phyloP scores from a whole-genome alignment of 139 green algal species.

The Haematococcus lacustris region DNA sequence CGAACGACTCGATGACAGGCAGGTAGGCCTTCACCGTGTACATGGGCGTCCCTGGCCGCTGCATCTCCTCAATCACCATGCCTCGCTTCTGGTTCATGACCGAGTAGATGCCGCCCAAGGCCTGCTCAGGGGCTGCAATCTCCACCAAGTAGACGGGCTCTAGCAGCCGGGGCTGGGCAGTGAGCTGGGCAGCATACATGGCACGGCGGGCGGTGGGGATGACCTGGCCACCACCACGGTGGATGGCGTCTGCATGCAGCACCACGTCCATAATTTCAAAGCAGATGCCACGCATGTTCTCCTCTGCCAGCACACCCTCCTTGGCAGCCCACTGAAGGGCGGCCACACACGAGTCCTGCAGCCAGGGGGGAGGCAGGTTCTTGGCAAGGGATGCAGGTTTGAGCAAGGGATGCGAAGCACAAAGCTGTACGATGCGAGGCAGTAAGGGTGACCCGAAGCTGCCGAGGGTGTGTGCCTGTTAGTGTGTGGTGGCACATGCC shows the following conservation, averaged over 20 bases:
- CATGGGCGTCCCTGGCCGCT: constrained; percentile 95
- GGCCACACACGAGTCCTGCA: constrained; percentile 80
- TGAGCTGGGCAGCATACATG: constrained; percentile 92
- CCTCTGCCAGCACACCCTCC: constrained; percentile 94
- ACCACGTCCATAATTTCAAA: constrained; percentile 96
- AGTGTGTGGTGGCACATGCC: too few relatives aligned
- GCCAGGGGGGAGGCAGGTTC: not conserved
- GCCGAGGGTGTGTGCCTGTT: too few relatives aligned
- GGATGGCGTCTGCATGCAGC: constrained; percentile 97
- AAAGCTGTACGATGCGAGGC: too few relatives aligned
- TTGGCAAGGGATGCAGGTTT: not conserved
- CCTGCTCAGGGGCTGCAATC: constrained; percentile 96
- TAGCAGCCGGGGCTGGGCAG: constrained; percentile 79
- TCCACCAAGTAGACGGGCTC: constrained; percentile 99
- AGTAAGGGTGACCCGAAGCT: too few relatives aligned
- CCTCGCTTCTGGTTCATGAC: constrained; percentile 99
- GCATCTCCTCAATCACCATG: constrained; percentile 96
- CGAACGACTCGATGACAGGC: constrained; percentile 98
- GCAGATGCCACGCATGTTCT: constrained; percentile 97
- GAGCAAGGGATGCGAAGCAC: not conserved
- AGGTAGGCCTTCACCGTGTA: constrained; percentile 98
- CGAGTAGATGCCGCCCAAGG: constrained; percentile 49
- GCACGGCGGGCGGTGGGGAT: constrained; percentile 91
- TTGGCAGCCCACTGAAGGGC: constrained; percentile 98
- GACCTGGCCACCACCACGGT: constrained; percentile 97